Evolutionary conservation across 129 eudicot species (phyloP), one percentile per base, ranked within the genome.

Genomic region (Chrysanthemum makinoi): DNA sequence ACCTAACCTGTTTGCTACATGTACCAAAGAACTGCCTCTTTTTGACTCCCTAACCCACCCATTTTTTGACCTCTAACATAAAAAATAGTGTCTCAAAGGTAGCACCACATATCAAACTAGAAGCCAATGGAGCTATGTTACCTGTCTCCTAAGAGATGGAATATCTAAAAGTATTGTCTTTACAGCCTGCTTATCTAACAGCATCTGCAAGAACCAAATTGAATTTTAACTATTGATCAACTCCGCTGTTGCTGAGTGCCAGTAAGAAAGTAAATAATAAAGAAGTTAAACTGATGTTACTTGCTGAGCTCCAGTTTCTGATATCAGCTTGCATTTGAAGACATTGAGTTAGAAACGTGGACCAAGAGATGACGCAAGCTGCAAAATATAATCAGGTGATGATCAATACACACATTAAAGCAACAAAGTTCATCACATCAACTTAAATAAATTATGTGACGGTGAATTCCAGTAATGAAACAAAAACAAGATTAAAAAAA

Each of bases 241-340:
- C 18, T 1, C 12, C 12, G 6, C 22, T 57, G 6, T 59, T 72
- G 48, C 30, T 60, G 72, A 39, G 33, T 51, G 60, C 47, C 44
- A 44, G 35, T 24, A 56, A 66, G 39, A 61, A n/a, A 53, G 51
- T 22, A 54, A 43, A 30, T 15, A 20, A 16, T 39, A 77, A 73
- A 73, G 8, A 8, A 65, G n/a, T 52, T 18, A 68, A 50, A 46
- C 17, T 18, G 50, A 75, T 65, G 62, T 28, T 82, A 92, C 98
- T 81, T 92, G 98, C 80, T 93, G 98, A 63, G 98, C 96, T 80
- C 98, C 96, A 68, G 98, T 93, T 87, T 93, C 96, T 70, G 98
- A 89, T 79, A 93, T 93, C 51, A 87, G 98, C 83, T 87, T 93
- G 96, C 98, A 93, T 77, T 87, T 93, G 84, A 93, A 89, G 60